Evolutionary conservation across 345 rosid genomes (phyloP).

Genomic region (Orychophragmus violaceus): DNA sequence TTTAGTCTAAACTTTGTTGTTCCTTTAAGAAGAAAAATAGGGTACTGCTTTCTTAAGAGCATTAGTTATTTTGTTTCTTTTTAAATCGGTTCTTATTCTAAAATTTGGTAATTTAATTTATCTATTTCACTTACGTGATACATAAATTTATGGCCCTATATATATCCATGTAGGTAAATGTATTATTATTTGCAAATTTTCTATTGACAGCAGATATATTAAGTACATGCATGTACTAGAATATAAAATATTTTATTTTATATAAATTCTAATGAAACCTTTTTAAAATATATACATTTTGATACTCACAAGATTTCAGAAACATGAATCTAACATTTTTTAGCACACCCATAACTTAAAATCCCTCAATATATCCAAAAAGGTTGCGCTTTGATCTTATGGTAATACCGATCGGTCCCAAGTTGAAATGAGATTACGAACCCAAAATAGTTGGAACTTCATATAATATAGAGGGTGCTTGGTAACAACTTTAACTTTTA

Average conservation of each 20-base stretch:
- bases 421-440: background rate
- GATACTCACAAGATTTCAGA: background rate
- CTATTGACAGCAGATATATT: no score
- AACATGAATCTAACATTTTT: background rate
- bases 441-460: background rate
- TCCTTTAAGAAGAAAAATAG: no score
- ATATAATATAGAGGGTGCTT: no score
- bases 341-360: background rate
- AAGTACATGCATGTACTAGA: background rate
- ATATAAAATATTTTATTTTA: background rate
- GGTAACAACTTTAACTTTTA: no score
- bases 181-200: no score
- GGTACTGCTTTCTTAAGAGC: no score
- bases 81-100: no score
- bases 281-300: background rate
- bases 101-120: no score
- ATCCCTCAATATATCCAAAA: background rate
- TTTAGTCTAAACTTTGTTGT: background rate
- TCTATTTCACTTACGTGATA: no score
- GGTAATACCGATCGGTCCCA: background rate
- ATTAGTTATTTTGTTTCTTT: no score
- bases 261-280: background rate
- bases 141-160: no score
- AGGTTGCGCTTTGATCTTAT: background rate
- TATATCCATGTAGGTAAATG: no score